Evolutionary conservation across 2,329 filamentous ascomycete species (phyloP).

Genomic region (Sphaerulina musiva): DNA sequence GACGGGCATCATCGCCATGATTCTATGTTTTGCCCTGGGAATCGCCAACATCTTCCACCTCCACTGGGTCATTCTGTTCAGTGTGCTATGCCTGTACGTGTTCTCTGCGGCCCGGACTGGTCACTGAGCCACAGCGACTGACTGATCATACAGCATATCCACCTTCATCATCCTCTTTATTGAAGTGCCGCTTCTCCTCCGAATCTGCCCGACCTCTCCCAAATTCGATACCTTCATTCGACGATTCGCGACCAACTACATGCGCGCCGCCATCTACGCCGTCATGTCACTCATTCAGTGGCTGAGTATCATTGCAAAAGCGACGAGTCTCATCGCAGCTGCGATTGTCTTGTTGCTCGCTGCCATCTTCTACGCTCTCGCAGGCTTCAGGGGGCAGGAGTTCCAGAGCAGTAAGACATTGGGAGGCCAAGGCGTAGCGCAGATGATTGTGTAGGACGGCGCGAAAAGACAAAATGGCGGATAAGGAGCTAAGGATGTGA

Average conservation of each 20-base stretch:
- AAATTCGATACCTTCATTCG: constrained; percentile 86
- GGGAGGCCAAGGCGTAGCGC: constrained; percentile 84
- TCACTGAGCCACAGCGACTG: neutral
- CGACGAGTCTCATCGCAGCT: constrained; percentile 75
- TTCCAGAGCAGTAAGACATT: constrained; percentile 94
- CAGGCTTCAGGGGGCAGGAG: constrained; percentile 73
- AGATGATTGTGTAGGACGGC: constrained; percentile 77
- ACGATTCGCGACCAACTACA: constrained; percentile 91
- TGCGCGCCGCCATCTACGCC: constrained; percentile 81
- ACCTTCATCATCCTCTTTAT: constrained; percentile 48
- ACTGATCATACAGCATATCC: constrained; percentile 35
- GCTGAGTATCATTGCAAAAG: constrained; percentile 60
- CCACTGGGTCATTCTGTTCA: constrained; percentile 54
- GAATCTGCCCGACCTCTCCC: constrained; percentile 91
- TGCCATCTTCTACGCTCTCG: constrained; percentile 70
- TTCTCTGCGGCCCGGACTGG: neutral
- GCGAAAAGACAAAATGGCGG: neutral
- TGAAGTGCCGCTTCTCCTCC: constrained; percentile 84
- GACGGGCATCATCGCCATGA: constrained; percentile 55
- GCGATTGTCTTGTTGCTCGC: constrained; percentile 75
- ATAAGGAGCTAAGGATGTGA: neutral
- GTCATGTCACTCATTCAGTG: constrained; percentile 79
- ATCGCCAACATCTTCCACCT: constrained; percentile 63
- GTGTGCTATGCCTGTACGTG: constrained; percentile 47
- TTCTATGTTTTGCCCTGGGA: constrained; percentile 61